Evolutionary conservation across 1,139 yeast species (phyloP).

Genomic region (Geotrichum australiense): DNA sequence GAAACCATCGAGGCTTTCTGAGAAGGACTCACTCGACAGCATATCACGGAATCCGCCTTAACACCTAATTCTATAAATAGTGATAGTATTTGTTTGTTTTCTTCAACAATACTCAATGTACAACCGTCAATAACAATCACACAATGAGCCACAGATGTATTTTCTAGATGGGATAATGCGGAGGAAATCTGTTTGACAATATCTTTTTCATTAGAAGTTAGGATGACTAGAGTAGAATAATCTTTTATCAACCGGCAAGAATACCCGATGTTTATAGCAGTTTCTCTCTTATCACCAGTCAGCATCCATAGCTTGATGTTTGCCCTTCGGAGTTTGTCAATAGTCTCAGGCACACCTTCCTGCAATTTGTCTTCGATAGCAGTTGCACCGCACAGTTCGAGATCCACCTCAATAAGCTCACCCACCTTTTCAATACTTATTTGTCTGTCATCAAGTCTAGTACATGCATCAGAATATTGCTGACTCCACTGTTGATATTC

Average conservation of each 20-base stretch:
- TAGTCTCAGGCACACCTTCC: slow-evolving; percentile 90
- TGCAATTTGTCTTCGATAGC: slow-evolving; percentile 97
- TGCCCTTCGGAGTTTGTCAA: slow-evolving; percentile 84
- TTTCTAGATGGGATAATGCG: slow-evolving; percentile 51
- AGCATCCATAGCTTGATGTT: slow-evolving; percentile 96
- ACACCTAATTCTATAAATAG: slow-evolving; percentile 78
- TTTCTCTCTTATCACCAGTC: slow-evolving; percentile 95
- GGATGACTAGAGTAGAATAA: slow-evolving; percentile 74
- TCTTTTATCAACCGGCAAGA: slow-evolving; percentile 90
- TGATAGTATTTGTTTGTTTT: slow-evolving; percentile 63
- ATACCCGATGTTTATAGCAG: slow-evolving; percentile 94
- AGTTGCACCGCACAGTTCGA: slow-evolving; percentile 79
- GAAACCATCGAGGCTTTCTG: slow-evolving; percentile 89
- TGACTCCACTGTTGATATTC: slow-evolving; percentile 62
- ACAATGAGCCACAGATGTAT: slow-evolving; percentile 79
- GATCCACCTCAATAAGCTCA: slow-evolving; percentile 54
- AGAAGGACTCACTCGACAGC: slow-evolving; percentile 94
- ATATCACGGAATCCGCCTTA: slow-evolving; percentile 80
- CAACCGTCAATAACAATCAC: slow-evolving; percentile 91
- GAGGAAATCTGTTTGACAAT: slow-evolving; percentile 47
- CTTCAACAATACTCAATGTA: slow-evolving; percentile 65
- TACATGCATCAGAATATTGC: slow-evolving; percentile 67
- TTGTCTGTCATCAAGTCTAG: slow-evolving; percentile 63
- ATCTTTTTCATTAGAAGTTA: slow-evolving; percentile 49
- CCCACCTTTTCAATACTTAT: slow-evolving; percentile 65